phyloP scores from a whole-genome alignment of 2,329 filamentous ascomycete genomes.

The Dactylella cylindrospora region DNA sequence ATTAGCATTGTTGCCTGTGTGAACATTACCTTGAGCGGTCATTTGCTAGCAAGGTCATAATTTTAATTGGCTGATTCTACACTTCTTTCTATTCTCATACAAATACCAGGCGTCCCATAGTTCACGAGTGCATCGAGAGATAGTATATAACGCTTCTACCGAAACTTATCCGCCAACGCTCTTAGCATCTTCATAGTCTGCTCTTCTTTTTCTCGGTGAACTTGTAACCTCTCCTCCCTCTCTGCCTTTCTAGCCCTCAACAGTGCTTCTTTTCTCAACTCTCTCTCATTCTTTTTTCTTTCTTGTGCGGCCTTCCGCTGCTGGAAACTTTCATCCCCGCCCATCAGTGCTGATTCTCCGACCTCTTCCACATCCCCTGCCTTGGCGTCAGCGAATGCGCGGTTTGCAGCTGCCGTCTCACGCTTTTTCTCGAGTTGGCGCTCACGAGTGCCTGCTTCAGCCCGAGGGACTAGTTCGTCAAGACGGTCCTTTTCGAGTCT shows the following conservation, averaged over 20 bases:
- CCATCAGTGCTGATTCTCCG: slow-evolving; percentile 73
- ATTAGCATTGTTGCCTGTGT: slow-evolving; percentile 2
- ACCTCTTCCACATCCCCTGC: slow-evolving; percentile 64
- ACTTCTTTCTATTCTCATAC: too few species aligned
- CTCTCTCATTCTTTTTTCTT: slow-evolving; percentile 77
- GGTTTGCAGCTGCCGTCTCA: slow-evolving; percentile 70
- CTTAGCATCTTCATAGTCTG: slow-evolving; percentile 79
- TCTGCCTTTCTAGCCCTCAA: slow-evolving; percentile 73
- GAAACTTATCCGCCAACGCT: slow-evolving; percentile 78
- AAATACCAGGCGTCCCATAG: not conserved
- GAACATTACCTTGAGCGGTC: slow-evolving; percentile 8
- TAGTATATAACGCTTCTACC: slow-evolving; percentile 52
- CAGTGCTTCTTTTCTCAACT: slow-evolving; percentile 79
- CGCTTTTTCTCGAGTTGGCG: slow-evolving; percentile 82
- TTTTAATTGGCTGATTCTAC: not conserved
- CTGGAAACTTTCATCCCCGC: slow-evolving; percentile 67
- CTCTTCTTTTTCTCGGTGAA: slow-evolving; percentile 74
- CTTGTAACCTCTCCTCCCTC: slow-evolving; percentile 72
- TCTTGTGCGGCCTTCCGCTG: slow-evolving; percentile 65
- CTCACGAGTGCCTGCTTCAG: slow-evolving; percentile 79
- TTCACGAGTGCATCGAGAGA: too few species aligned
- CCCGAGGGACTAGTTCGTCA: slow-evolving; percentile 79
- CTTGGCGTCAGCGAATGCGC: slow-evolving; percentile 67
- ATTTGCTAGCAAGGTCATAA: not conserved
- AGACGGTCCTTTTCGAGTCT: slow-evolving; percentile 68